These are phyloP conservation scores for Pilasporangium apinafurcum DNA, from an alignment of 352 stramenopile species.

Conservation along the genomic window DNA sequence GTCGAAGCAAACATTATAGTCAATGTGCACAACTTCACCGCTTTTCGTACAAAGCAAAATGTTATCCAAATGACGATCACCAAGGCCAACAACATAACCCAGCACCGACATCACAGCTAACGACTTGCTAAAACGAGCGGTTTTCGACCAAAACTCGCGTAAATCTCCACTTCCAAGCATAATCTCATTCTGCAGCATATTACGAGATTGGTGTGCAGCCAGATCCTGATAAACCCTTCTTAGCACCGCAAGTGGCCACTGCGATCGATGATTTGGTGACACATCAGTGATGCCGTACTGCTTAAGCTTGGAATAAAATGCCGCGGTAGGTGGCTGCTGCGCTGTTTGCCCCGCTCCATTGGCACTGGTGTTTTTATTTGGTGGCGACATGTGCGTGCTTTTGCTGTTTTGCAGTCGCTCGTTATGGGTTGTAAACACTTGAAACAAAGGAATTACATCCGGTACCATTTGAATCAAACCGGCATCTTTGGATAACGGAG, in stretches of 20 bases:
- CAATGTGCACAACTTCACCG: conserved; percentile 88
- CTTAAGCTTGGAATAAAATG: conserved; percentile 82
- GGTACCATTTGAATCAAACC: conserved; percentile 86
- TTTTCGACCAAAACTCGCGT: conserved; percentile 58
- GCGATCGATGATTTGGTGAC: conserved; percentile 51
- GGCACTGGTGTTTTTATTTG: conserved; percentile 1
- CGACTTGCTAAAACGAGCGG: conserved; percentile 50
- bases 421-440: conserved; percentile 60
- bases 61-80: conserved; percentile 90
- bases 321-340: conserved; percentile 46
- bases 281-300: conserved; percentile 68
- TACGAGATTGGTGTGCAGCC: conserved; percentile 46
- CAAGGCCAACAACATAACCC: conserved; percentile 85
- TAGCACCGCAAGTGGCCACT: conserved; percentile 54
- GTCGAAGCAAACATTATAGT: conserved; percentile 92
- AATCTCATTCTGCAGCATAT: conserved; percentile 67
- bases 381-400: conserved; percentile 11
- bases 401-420: conserved; percentile 12
- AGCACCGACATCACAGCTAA: conserved; percentile 86
- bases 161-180: conserved; percentile 43
- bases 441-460: conserved; percentile 73
- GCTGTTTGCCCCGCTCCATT: no score
- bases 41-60: conserved; percentile 78
- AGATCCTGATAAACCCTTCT: conserved; percentile 69
- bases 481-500: conserved; percentile 70